Conservation (phyloP, 176 grass and related monocot species). For the Oryza officinalis region DNA sequence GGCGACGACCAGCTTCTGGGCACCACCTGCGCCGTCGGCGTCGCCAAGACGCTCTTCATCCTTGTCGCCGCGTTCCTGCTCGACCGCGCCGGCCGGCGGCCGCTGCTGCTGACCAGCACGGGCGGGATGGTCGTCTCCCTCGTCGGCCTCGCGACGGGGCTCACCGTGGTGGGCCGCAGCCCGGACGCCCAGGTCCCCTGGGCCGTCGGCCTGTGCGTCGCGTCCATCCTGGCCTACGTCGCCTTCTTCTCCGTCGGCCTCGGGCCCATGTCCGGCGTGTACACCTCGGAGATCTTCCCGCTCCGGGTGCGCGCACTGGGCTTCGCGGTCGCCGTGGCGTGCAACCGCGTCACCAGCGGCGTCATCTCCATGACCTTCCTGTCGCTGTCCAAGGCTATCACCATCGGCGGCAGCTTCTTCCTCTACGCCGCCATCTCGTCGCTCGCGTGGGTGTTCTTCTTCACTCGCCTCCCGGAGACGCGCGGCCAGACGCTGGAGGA, state of each 20-base stretch:
- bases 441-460: slow-evolving; percentile 62
- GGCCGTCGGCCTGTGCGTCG: slow-evolving; percentile 55
- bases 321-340: slow-evolving; percentile 40
- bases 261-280: slow-evolving; percentile 56
- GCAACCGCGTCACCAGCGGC: slow-evolving; percentile 73
- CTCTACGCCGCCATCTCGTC: neutral
- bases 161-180: slow-evolving; percentile 40
- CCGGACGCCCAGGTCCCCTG: slow-evolving; percentile 13
- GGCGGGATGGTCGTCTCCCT: slow-evolving; percentile 46
- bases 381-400: slow-evolving; percentile 67
- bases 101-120: slow-evolving; percentile 55
- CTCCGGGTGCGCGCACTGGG: slow-evolving; percentile 62
- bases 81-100: slow-evolving; percentile 64
- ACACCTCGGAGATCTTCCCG: slow-evolving; percentile 64
- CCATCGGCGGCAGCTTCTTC: slow-evolving; percentile 86
- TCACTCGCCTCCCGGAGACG: slow-evolving; percentile 53
- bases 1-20: slow-evolving; percentile 35
- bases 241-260: slow-evolving; percentile 62
- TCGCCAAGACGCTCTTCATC: slow-evolving; percentile 55
- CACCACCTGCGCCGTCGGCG: slow-evolving; percentile 57
- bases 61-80: slow-evolving; percentile 54
- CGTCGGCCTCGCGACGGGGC: slow-evolving; percentile 41
- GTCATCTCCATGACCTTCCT: slow-evolving; percentile 88
- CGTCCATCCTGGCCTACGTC: slow-evolving; percentile 45
- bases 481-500: slow-evolving; percentile 61